phyloP scores from a whole-genome alignment of 192 early-diverging fungal species.

The Linnemannia elongata region DNA sequence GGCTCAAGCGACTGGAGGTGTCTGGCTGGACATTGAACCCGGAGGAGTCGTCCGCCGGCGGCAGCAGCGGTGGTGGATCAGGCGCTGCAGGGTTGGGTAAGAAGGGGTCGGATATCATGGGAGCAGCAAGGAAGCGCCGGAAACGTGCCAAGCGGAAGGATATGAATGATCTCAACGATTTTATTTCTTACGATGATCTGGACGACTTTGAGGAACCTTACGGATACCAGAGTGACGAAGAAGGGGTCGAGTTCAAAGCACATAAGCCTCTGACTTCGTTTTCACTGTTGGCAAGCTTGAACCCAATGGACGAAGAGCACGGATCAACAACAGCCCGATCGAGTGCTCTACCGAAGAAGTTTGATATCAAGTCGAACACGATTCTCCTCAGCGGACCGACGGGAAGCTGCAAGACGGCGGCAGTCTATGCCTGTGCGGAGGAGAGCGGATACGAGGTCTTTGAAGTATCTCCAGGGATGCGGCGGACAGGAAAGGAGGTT shows the following conservation, averaged over 20 bases:
- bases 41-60: constrained; percentile 20
- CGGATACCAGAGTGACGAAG: constrained; percentile 35
- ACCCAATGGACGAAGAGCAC: neutral
- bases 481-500: constrained; percentile 81
- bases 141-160: constrained; percentile 37
- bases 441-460: constrained; percentile 82
- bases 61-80: neutral
- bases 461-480: constrained; percentile 78
- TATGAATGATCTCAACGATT: constrained; percentile 38
- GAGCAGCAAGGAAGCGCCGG: constrained; percentile 24
- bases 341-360: constrained; percentile 12
- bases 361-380: constrained; percentile 67
- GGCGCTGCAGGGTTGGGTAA: neutral
- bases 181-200: constrained; percentile 38
- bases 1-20: constrained; percentile 43
- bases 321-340: neutral
- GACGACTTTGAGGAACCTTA: constrained; percentile 43
- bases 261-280: constrained; percentile 28
- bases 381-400: constrained; percentile 76
- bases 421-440: constrained; percentile 78
- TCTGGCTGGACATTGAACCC: constrained; percentile 54
- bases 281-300: constrained; percentile 8
- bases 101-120: constrained; percentile 27
- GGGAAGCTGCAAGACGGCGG: constrained; percentile 81
- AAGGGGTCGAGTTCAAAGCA: constrained; percentile 20